A percentile compares a stretch with the other conserved stretches of the same genome.
Conservation (phyloP, 768 basidiomycete genomes). For the Mycena capillaripes region DNA sequence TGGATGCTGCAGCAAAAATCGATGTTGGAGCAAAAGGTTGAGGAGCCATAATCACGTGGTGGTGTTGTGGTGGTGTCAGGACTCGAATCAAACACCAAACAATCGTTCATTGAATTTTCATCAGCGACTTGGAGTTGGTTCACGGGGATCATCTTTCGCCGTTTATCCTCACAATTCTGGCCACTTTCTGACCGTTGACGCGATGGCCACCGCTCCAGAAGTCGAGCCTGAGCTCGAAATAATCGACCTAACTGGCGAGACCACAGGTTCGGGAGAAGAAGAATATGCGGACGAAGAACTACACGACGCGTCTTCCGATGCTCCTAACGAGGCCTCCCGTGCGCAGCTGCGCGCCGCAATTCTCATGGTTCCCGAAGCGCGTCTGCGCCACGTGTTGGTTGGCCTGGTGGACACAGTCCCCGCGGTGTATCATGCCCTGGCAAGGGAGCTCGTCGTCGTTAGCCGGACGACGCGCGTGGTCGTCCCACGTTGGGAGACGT, state of each 20-base stretch:
- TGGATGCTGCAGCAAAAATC: too few relatives aligned
- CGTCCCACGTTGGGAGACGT: constrained; percentile 61
- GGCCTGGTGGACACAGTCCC: constrained; percentile 56
- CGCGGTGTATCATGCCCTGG: constrained; percentile 57
- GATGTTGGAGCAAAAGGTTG: too few relatives aligned
- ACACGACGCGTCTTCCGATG: constrained; percentile 39
- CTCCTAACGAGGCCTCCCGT: constrained; percentile 55
- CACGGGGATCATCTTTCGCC: too few relatives aligned
- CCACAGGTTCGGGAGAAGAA: constrained; percentile 49
- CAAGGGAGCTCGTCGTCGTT: constrained; percentile 58
- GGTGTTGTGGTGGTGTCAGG: too few relatives aligned
- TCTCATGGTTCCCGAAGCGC: constrained; percentile 56
- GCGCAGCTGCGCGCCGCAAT: constrained; percentile 59
- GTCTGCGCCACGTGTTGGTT: constrained; percentile 57
- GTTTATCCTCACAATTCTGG: neutral
- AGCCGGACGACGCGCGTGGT: constrained; percentile 51
- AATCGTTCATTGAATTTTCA: too few relatives aligned
- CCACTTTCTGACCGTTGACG: neutral
- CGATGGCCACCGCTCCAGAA: constrained; percentile 19
- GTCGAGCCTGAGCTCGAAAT: constrained; percentile 39
- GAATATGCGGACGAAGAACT: constrained; percentile 42
- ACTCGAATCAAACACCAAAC: too few relatives aligned
- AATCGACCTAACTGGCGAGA: constrained; percentile 60
- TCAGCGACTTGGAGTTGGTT: too few relatives aligned
- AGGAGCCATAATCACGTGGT: too few relatives aligned